Evolutionary conservation across 495 filamentous ascomycete genomes (phyloP).

Genomic region (Neurospora sublineolata): DNA sequence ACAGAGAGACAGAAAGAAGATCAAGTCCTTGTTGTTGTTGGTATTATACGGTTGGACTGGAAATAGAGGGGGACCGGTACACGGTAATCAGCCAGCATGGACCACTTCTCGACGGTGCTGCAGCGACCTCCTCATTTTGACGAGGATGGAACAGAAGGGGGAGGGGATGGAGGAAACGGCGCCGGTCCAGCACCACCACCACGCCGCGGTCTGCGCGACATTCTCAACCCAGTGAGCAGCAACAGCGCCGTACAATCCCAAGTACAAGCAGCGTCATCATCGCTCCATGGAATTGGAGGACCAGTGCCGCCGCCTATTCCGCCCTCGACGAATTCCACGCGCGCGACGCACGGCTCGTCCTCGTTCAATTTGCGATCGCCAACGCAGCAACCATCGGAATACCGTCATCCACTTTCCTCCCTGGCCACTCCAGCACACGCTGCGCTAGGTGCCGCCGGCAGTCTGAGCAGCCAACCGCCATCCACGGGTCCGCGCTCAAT

Average conservation of each 20-base stretch:
- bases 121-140: constrained; percentile 30
- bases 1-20: background rate
- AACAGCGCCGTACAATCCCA: constrained; percentile 7
- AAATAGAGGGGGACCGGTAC: constrained; percentile 9
- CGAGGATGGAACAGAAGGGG: constrained; percentile 26
- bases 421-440: background rate
- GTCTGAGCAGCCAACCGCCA: background rate
- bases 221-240: constrained; percentile 25
- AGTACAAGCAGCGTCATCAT: constrained; percentile 11
- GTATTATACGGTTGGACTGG: constrained; percentile 7
- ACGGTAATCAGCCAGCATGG: constrained; percentile 16
- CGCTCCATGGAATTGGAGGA: constrained; percentile 7
- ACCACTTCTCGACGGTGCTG: constrained; percentile 37
- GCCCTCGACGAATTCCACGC: background rate
- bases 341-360: constrained; percentile 4
- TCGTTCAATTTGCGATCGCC: constrained; percentile 29
- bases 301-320: background rate
- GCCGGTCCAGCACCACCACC: constrained; percentile 2
- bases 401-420: background rate
- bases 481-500: constrained; percentile 19
- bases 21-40: background rate
- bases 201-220: constrained; percentile 25
- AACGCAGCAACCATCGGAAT: constrained; percentile 21
- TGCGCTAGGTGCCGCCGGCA: background rate
- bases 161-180: constrained; percentile 13